Evolutionary conservation across 2,329 filamentous ascomycete species (phyloP), one percentile per base, ranked within the genome.

Genomic region (Botryosphaeria dothidea): DNA sequence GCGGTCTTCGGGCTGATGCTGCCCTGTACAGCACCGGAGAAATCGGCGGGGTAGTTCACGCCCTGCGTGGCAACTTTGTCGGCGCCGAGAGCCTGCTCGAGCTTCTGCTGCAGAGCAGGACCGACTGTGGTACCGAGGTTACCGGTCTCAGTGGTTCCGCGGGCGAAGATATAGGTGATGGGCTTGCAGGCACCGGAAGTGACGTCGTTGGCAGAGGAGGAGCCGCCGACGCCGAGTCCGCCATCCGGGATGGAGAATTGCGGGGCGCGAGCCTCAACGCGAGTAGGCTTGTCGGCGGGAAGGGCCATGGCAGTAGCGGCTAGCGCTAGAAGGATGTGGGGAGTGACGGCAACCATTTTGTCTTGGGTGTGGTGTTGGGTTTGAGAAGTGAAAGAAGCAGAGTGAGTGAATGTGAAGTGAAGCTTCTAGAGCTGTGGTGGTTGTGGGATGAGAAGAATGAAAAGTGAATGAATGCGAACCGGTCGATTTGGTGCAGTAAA

Each of bases 151-250:
- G 79, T 81, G 4, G 84, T 86, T 8, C 85, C 85, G n/a, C 85
- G 80, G 19, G 85, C 84, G 68, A 84, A 87, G 68, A 87, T 82
- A 60, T 86, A 73, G 8, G 84, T 86, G 67, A 84, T 78, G 41
- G 76, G 70, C 36, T 79, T 80, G 73, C 82, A 84, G 51, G 63
- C 21, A n/a, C 71, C 70, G 38, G 68, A 69, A 19, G 65, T 71
- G 41, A 75, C 66, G 54, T 75, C 74, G 60, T 73, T 73, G 49
- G 74, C 70, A 0, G 69, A 71, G 11, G 36, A 63, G 25, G 67
- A 70, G 17, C 61, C 68, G 31, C 69, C 43, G 19, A 31, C 5
- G 27, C 54, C 46, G 21, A 31, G 13, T 3, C 49, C 21, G 38
- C 56, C 43, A 17, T n/a, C 25, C 11, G 56, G 57, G n/a, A 61